Evolutionary conservation across 768 basidiomycete species (phyloP), one percentile per base, ranked within the genome.

Genomic region (Termitomyces sp.): DNA sequence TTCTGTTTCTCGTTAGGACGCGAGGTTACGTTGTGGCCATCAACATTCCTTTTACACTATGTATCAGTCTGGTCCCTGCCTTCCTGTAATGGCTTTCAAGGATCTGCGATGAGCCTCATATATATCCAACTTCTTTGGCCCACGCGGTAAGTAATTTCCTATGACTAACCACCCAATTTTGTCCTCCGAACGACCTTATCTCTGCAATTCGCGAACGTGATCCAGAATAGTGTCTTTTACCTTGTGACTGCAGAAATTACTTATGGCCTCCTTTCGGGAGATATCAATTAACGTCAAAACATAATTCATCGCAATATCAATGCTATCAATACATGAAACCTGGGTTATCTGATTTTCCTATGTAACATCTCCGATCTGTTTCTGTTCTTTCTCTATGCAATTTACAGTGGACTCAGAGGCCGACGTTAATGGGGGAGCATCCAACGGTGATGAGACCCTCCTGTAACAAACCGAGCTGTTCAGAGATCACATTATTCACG

Each of bases 401-500:
- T 41, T n/a, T n/a, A 1, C 15, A n/a, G 3, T n/a, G n/a, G 18
- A 20, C 41, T 42, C 41, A 45, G 6, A 45, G 44, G 20, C 8
- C 3, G 13, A 45, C 2, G 44, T 45, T 45, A 11, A 45, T 31
- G 58, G 66, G 66, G 39, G 56, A 60, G 58, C 66, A 67, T 9
- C 62, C 62, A 49, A 67, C 1, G 48, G 55, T 61, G 45, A 65
- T 49, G 47, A 65, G 53, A 24, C 66, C 66, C 27, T 24, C 52
- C 64, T 67, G 34, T 52, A 37, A 24, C 15, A 41, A 30, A 8
- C 15, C 11, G 2, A 9, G 20, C 22, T 3, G 55, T 46, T 42
- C 27, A 55, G 49, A 49, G 20, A 34, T 31, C 20, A 8, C 18
- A 22, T 52, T 15, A 4, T 42, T 24, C 18, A 27, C 18, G 12